These are phyloP conservation scores for Elsinoe necatrix DNA, from an alignment of 2,329 filamentous ascomycete species.

Conservation along the genomic window DNA sequence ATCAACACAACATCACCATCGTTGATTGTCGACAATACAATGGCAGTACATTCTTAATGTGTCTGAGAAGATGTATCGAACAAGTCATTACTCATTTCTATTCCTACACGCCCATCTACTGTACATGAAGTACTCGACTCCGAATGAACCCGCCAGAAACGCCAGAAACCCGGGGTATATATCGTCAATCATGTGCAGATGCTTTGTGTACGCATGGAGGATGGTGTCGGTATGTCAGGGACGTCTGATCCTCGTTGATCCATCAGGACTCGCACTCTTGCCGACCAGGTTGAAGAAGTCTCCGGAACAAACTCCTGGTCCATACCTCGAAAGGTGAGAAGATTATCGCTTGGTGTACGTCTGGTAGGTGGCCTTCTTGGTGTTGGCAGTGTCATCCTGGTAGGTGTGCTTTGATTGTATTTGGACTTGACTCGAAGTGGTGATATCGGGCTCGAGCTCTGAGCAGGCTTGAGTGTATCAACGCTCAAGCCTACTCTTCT, in stretches of 20 bases:
- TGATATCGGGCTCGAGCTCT: background rate
- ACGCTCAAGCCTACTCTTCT: background rate
- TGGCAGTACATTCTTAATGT: background rate
- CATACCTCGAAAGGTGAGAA: conserved; percentile 6
- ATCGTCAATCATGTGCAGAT: background rate
- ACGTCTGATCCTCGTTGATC: background rate
- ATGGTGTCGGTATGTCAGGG: background rate
- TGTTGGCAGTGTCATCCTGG: background rate
- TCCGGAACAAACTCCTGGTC: background rate
- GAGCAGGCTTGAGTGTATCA: background rate
- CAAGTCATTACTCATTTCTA: background rate
- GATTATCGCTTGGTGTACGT: conserved; percentile 8
- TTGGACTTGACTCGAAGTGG: background rate
- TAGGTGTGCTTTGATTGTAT: conserved; percentile 10
- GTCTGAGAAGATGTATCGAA: background rate
- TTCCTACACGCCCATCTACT: background rate
- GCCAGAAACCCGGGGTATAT: background rate
- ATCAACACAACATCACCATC: background rate
- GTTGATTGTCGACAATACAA: background rate
- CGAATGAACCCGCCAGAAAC: background rate
- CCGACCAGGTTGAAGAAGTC: background rate
- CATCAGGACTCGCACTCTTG: background rate
- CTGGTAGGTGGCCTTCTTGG: conserved; percentile 9
- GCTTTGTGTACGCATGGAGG: background rate
- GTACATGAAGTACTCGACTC: conserved; percentile 1